These are phyloP conservation scores for Calonectria pteridis DNA, from an alignment of 2,329 filamentous ascomycete species.

Conservation along the genomic window DNA sequence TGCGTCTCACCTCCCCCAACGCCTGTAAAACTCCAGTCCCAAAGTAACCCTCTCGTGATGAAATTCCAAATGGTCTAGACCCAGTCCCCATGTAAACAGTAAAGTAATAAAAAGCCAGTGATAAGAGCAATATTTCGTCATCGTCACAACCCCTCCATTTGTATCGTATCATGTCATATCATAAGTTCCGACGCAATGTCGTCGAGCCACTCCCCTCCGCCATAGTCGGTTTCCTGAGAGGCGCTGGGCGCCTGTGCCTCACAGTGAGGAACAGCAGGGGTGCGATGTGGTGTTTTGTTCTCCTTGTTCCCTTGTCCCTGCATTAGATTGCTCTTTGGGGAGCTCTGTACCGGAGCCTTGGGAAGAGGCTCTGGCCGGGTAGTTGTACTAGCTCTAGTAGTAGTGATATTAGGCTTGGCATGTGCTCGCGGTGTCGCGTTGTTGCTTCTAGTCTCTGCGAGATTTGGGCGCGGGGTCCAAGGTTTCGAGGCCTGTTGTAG, in stretches of 20 bases:
- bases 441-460: neutral
- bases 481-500: neutral
- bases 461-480: neutral
- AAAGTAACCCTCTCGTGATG: conserved; percentile 4
- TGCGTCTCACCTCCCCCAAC: neutral
- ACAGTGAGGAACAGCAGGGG: neutral
- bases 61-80: neutral
- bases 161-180: conserved; percentile 34
- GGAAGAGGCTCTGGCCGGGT: neutral
- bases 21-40: neutral
- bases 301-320: conserved; percentile 39
- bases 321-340: neutral
- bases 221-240: conserved; percentile 55
- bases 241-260: conserved; percentile 27
- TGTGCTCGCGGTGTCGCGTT: neutral
- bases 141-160: neutral
- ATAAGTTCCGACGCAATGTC: conserved; percentile 50
- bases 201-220: conserved; percentile 54
- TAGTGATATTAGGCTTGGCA: neutral
- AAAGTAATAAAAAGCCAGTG: neutral
- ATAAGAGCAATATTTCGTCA: neutral
- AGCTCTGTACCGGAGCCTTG: neutral
- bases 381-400: neutral
- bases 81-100: neutral
- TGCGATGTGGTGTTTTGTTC: conserved; percentile 29